Base-by-base conservation (phyloP, 257 asterid genomes). In the Solanum raphanifolium region DNA sequence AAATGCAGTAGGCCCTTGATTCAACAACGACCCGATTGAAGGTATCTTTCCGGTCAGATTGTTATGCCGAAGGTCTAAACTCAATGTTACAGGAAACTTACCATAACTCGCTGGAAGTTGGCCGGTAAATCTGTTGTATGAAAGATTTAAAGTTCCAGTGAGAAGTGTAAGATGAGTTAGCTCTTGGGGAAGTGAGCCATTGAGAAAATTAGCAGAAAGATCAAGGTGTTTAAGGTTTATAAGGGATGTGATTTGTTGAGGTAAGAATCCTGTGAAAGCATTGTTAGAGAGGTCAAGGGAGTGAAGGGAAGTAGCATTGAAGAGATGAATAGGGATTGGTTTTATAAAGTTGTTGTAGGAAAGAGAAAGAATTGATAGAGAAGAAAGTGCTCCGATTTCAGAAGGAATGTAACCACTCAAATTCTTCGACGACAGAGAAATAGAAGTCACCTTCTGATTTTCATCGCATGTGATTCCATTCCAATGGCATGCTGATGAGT, bases 1-100 rank as follows among this genome's bases (percentile, higher is more conserved):
- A 87, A 97, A 97, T 25, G 99, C 99, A 41, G 99, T 97, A 48
- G 99, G 99, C 0, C 99, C 99, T 93, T 97, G 99, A 90, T 97
- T 97, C 83, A 96, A 86, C 76, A 96, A 89, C 0, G 99, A 92
- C 20, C 98, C 99, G 86, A 90, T 94, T 91, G 91, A 91, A 85
- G 99, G 99, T 88, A 97, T 91, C 87, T 96, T 96, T 5, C 99
- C 99, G 13, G 93, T 93, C 76, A 97, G 93, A 48, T 97, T 96
- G 86, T 97, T 97, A 62, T 88, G 86, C 87, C 91, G 91, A 76
- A 97, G 93, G 81, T 97, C 99, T 43, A 97, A 91, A 88, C 98
- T 95, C 66, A 97, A 92, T 89, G 91, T 92, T 74, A 95, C 98
- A 43, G 99, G 96, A 62, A 97, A 94, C 88, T 5, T 88, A 21